Evolutionary conservation across 2,329 filamentous ascomycete species (phyloP).

Genomic region (Elsinoe fawcettii): DNA sequence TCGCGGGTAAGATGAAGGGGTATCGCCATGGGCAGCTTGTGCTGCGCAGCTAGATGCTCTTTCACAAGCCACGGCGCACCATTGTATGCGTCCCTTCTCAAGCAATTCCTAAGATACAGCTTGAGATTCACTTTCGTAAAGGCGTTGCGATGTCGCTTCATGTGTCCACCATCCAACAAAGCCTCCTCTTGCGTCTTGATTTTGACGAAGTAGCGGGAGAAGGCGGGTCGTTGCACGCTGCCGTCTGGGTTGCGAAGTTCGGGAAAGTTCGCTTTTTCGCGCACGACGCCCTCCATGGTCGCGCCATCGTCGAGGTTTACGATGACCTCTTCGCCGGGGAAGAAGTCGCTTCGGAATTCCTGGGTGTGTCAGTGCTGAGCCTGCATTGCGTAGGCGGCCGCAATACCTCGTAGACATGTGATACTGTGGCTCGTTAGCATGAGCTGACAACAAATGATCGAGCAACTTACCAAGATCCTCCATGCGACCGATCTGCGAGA

Average conservation of each 20-base stretch:
- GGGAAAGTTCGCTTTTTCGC: constrained; percentile 75
- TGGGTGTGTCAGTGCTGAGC: constrained; percentile 24
- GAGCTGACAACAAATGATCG: background rate
- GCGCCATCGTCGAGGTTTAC: constrained; percentile 64
- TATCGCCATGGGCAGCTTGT: constrained; percentile 79
- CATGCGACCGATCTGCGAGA: constrained; percentile 79
- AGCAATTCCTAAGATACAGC: constrained; percentile 89
- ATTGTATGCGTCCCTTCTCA: constrained; percentile 85
- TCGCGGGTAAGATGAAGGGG: constrained; percentile 77
- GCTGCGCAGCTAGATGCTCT: constrained; percentile 70
- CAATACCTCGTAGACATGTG: constrained; percentile 52
- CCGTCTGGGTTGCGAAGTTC: constrained; percentile 57
- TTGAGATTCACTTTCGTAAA: constrained; percentile 93
- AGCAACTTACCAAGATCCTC: constrained; percentile 60
- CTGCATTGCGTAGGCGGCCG: background rate
- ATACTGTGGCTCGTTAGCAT: constrained; percentile 31
- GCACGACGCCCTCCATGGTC: constrained; percentile 63
- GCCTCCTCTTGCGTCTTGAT: constrained; percentile 57
- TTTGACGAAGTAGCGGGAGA: constrained; percentile 73
- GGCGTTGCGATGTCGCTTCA: constrained; percentile 77
- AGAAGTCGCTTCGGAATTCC: constrained; percentile 83
- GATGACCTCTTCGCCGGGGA: constrained; percentile 76
- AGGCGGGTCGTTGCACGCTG: constrained; percentile 56
- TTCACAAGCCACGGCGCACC: constrained; percentile 97
- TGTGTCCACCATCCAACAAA: constrained; percentile 70